A percentile compares a stretch with the other conserved stretches of the same genome.
These are phyloP conservation scores for Hymenoscyphus albidus DNA, from an alignment of 2,329 filamentous ascomycete genomes.

Conservation along the genomic window DNA sequence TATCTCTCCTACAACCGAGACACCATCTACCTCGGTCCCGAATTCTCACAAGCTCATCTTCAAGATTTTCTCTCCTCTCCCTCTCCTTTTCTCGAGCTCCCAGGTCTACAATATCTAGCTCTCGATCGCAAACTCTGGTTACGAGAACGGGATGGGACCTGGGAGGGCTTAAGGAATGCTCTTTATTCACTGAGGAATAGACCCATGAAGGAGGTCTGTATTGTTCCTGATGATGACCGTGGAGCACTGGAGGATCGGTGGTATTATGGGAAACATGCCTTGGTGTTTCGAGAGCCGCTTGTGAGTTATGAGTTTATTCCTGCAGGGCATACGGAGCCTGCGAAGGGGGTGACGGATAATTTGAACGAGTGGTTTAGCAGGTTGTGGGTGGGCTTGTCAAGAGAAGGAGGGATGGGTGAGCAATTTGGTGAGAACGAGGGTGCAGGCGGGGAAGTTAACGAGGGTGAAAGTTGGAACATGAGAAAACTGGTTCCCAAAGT, in stretches of 20 bases:
- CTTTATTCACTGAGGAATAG: slow-evolving; percentile 18
- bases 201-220: slow-evolving; percentile 18
- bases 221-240: slow-evolving; percentile 23
- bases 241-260: slow-evolving; percentile 16
- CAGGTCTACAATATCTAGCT: slow-evolving; percentile 19
- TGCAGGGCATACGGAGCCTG: slow-evolving; percentile 4
- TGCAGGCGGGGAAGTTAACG: not conserved
- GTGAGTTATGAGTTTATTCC: slow-evolving; percentile 15
- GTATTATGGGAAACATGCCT: slow-evolving; percentile 22
- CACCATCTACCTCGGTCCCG: slow-evolving; percentile 25
- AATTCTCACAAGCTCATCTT: slow-evolving; percentile 20
- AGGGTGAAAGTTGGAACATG: not conserved
- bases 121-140: slow-evolving; percentile 21
- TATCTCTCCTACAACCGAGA: slow-evolving; percentile 21
- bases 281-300: slow-evolving; percentile 14
- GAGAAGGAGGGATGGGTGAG: not conserved
- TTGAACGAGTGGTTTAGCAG: slow-evolving; percentile 19
- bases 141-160: not conserved
- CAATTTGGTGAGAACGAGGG: not conserved
- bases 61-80: slow-evolving; percentile 16
- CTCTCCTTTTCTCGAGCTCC: slow-evolving; percentile 14
- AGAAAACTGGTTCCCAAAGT: slow-evolving; percentile 11
- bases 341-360: slow-evolving; percentile 18
- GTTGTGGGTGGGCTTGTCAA: slow-evolving; percentile 9
- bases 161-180: slow-evolving; percentile 15